Evolutionary conservation across 495 filamentous ascomycete species (phyloP), one percentile per base, ranked within the genome.

Genomic region (Copromyces sp.): DNA sequence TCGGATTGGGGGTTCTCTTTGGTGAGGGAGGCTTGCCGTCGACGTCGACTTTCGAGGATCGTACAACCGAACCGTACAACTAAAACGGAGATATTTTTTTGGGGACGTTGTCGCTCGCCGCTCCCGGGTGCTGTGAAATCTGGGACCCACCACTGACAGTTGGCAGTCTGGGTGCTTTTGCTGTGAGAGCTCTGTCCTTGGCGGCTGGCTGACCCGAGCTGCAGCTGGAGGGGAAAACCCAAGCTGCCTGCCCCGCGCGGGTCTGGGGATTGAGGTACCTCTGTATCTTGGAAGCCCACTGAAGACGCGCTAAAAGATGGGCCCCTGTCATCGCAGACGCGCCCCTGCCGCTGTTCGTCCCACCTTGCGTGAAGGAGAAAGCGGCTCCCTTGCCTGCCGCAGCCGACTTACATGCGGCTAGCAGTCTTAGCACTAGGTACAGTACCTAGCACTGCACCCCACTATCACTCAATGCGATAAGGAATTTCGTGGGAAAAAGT

Each of bases 21-120:
- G 73, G 47, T 69, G 69, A 65, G 29, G 29, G 53, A 65, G 53
- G 53, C 53, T 65, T 65, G 53, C 53, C 53, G 53, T 65, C 53
- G 53, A 65, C 53, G 53, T 65, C 53, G 53, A 65, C 53, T 65
- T 65, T 65, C 53, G 29, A 65, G 47, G 47, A 65, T 65, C 53
- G 47, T 59, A 59, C 35, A 40, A 40, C 53, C 53, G 53, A 65
- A 65, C 53, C 53, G 53, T 65, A 35, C 53, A 65, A 65, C 53
- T 65, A 65, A 32, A 40, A 65, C 29, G 53, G 53, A 65, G 53
- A 65, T 65, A 65, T 65, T 65, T 65, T 61, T 37, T 65, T 65
- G 53, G 53, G 53, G 53, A 65, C 53, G 53, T 65, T 65, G 53
- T 65, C 53, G 53, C 53, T 35, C 53, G 53, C 53, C 53, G 53